A percentile compares a stretch with the other conserved stretches of the same genome.
Conservation (phyloP, 225 moss, liverwort and hornwort genomes). For the Pleurozium schreberi region DNA sequence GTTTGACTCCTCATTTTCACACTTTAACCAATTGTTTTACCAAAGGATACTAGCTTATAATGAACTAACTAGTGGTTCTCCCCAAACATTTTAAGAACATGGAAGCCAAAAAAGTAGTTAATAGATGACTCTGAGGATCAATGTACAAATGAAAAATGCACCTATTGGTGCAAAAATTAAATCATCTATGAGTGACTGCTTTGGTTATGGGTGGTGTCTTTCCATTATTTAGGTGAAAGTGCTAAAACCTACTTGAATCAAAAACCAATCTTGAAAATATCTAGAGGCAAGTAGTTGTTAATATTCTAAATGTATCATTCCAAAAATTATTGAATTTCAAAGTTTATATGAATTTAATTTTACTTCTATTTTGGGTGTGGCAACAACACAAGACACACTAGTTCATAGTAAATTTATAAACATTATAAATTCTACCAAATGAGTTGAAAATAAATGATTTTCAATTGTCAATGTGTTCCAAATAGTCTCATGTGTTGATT, state of each 20-base stretch:
- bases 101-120: rapidly evolving
- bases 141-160: not conserved
- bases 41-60: no score
- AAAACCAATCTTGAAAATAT: not conserved
- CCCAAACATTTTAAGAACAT: no score
- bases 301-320: not conserved
- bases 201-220: rapidly evolving
- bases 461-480: not conserved
- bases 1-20: no score
- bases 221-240: not conserved
- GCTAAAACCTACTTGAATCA: not conserved
- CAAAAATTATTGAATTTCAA: not conserved
- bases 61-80: no score
- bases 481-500: not conserved
- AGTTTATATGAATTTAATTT: not conserved
- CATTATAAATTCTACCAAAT: not conserved
- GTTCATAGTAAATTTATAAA: not conserved
- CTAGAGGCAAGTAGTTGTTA: not conserved
- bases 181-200: not conserved
- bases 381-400: no score
- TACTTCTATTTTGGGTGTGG: no score
- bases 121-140: not conserved
- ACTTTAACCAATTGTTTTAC: no score
- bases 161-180: not conserved
- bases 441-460: not conserved